These are phyloP conservation scores for Coemansia umbellata DNA, from an alignment of 192 early-diverging fungal species.

Conservation along the genomic window DNA sequence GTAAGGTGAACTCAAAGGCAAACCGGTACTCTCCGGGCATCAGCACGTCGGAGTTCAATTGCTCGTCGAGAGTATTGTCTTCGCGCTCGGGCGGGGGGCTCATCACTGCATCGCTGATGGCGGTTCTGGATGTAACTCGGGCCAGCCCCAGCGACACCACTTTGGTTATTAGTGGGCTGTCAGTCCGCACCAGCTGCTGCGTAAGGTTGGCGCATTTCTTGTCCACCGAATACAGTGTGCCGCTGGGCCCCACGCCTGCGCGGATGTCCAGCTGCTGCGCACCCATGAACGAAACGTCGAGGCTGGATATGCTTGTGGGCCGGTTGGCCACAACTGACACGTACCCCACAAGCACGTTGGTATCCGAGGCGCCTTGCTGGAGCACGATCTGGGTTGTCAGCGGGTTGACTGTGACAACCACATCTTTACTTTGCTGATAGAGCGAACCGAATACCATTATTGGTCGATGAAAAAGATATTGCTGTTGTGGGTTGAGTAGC, in stretches of 20 bases:
- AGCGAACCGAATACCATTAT: too few relatives aligned
- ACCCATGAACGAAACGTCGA: conserved; percentile 23
- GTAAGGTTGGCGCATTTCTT: conserved; percentile 13
- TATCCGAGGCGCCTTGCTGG: conserved; percentile 1
- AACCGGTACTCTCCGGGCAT: conserved; percentile 34
- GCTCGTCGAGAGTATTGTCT: not conserved
- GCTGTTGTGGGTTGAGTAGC: too few relatives aligned
- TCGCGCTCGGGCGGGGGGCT: conserved; percentile 2
- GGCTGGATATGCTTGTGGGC: conserved; percentile 5
- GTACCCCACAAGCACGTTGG: conserved; percentile 29
- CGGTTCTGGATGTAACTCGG: not conserved
- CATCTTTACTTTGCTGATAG: too few relatives aligned
- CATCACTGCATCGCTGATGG: not conserved
- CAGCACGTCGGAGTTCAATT: conserved; percentile 3
- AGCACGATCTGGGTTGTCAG: conserved; percentile 33
- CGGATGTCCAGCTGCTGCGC: conserved; percentile 28
- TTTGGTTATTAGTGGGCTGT: not conserved
- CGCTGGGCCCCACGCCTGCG: conserved; percentile 32
- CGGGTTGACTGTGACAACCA: conserved; percentile 19
- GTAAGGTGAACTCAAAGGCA: conserved; percentile 36
- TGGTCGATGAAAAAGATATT: too few relatives aligned
- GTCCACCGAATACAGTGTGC: conserved; percentile 8
- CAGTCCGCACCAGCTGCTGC: conserved; percentile 14
- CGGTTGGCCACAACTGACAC: conserved; percentile 9
- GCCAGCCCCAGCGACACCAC: not conserved